Base-by-base conservation (phyloP, 306 rosid species). In the Cercis canadensis region DNA sequence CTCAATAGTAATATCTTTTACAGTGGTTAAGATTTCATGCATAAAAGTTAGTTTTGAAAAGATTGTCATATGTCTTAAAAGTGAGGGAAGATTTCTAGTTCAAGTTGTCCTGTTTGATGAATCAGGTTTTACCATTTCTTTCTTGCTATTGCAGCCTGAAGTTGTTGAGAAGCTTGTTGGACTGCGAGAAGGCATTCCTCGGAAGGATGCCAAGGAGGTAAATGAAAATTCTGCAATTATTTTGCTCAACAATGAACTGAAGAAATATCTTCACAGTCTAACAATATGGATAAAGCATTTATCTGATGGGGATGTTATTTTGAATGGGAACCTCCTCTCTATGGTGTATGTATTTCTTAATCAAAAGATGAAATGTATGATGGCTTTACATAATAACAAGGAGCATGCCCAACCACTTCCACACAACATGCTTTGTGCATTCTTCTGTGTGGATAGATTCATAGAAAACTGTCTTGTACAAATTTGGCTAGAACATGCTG, bases 131-230 rank as follows among this genome's bases (percentile, higher is more conserved):
- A 1, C 1, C 29, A 24, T 24, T 24, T 58, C 64, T 73, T 47
- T 75, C 75, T 57, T 73, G 54, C 57, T 59, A 47, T 78, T 81
- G 79, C 80, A 94, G 97, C 86, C 91, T 55, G 97, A 94, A 71
- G 99, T 94, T 72, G 99, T 94, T 4, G 99, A 94, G 86, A 94
- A 87, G 79, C 98, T 94, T 70, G 97, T 94, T 49, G 89, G 86
- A 65, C 75, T 90, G 40, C 87, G 97, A 80, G 97, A 94, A 86
- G 98, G 98, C 80, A 94, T 94, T 69, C 98, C 98, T 14, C 79
- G 89, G 73, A 94, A 94, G 72, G 98, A 94, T 68, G 98, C 98
- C n/a, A 94, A 94, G 74, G 97, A 94, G 98, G 98, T 94, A 83
- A n/a, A 76, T 46, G 43, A 37, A 56, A 74, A 39, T 57, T 68